Base-by-base conservation (phyloP, 306 rosid species). In the Gillenia trifoliata region DNA sequence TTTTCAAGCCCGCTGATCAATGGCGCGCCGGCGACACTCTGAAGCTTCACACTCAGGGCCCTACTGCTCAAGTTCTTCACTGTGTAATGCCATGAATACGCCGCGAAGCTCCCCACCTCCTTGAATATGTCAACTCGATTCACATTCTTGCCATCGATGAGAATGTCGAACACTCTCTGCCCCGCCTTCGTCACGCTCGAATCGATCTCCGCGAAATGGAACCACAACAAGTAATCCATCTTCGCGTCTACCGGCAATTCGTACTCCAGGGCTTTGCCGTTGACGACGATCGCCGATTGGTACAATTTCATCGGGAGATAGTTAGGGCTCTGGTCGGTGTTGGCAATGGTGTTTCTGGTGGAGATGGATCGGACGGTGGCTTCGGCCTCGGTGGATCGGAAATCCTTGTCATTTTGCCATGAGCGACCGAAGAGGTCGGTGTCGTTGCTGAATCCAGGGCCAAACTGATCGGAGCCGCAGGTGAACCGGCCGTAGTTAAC, bases 121-220 rank as follows among this genome's bases (percentile, higher is more conserved):
- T 85, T 81, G 80, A 82, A 87, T n/a, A 94, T 75, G 63, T 94
- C 98, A 49, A 94, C 71, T 55, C 90, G 82, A 1, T 84, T 88
- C 78, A 84, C 86, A 76, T 87, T 94, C 6, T 79, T 79, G 1
- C 76, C 92, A 65, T 94, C 90, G 71, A 94, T 71, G 29, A 64
- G 28, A 64, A 94, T 89, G 43, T 94, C 95, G 31, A 90, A 91
- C 75, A 94, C 93, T 72, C 98, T 90, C 82, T 86, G 86, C 33
- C 92, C 92, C 0, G 76, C 88, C 75, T 57, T 87, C 73, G 49
- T 86, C 85, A 94, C 91, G 20, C 56, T 78, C 61, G 83, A 68
- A 62, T 90, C 92, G 11, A 94, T 87, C 83, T 94, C 98, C 2
- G 93, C 96, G 9, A 94, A 94, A 86, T 94, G 98, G 40, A 94